These are phyloP conservation scores for Trypanosoma conorhini DNA, from an alignment of 208 protist species.

Conservation along the genomic window DNA sequence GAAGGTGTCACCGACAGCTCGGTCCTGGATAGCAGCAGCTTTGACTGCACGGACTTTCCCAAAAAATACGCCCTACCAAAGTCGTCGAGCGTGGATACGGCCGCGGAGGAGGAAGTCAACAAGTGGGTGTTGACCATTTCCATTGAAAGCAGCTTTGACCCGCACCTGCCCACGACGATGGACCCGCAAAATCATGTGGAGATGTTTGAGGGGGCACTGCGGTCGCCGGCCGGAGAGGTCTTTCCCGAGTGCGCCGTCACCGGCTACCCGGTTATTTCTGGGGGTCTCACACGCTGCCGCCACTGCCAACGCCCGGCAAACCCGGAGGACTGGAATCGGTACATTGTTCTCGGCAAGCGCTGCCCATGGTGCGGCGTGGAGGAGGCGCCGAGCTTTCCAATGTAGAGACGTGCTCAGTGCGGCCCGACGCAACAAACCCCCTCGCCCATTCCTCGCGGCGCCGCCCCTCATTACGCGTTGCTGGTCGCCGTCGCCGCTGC, in stretches of 20 bases:
- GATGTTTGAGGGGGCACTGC: conserved; percentile 87
- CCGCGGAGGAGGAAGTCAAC: conserved; percentile 79
- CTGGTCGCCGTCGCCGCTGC: too few species aligned
- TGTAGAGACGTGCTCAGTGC: conserved; percentile 21
- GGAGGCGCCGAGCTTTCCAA: conserved; percentile 68
- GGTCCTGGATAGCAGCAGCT: conserved; percentile 91
- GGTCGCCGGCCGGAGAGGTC: conserved; percentile 62
- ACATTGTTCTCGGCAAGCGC: conserved; percentile 69
- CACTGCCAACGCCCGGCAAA: conserved; percentile 81
- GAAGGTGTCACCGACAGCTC: conserved; percentile 77
- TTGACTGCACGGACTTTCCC: conserved; percentile 90
- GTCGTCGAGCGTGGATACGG: conserved; percentile 40
- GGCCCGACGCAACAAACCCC: conserved; percentile 1
- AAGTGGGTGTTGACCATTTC: conserved; percentile 93
- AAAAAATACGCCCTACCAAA: conserved; percentile 81
- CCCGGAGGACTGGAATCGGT: conserved; percentile 93
- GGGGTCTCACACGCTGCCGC: conserved; percentile 61
- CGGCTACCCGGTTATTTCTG: conserved; percentile 85
- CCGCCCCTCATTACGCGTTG: too few species aligned
- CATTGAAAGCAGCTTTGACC: conserved; percentile 75
- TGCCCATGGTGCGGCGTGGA: conserved; percentile 89
- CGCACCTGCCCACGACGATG: conserved; percentile 53
- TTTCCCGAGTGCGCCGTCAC: conserved; percentile 90
- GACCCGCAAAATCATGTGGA: conserved; percentile 63
- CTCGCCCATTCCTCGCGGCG: too few species aligned